These are phyloP conservation scores for Sistotremastrum suecicum DNA, from an alignment of 768 basidiomycete species.

Conservation along the genomic window DNA sequence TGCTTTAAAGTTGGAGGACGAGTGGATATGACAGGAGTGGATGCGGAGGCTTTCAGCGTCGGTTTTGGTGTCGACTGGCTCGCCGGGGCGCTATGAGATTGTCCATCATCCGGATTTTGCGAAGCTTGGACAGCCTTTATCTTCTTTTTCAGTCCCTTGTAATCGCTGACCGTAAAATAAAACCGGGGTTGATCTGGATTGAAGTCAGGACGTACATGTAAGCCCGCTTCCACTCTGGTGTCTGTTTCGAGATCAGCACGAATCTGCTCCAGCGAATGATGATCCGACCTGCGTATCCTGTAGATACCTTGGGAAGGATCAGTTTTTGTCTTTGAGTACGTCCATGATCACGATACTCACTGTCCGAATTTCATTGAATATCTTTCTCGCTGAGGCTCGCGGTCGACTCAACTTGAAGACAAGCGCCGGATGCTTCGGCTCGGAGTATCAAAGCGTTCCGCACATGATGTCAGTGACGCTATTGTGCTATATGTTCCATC, in stretches of 20 bases:
- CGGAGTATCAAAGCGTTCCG: no score
- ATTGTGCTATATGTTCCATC: background rate
- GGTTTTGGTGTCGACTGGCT: background rate
- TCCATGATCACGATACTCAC: constrained; percentile 19
- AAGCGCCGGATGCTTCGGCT: no score
- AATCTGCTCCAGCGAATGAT: background rate
- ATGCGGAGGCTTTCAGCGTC: background rate
- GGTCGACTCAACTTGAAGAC: no score
- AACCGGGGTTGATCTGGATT: background rate
- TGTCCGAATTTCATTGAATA: constrained; percentile 43
- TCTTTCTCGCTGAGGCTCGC: background rate
- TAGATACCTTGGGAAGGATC: constrained; percentile 36
- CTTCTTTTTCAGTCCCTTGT: constrained; percentile 53
- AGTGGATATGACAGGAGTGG: background rate
- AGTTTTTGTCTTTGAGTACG: background rate
- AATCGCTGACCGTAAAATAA: constrained; percentile 34
- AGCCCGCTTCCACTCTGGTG: constrained; percentile 60
- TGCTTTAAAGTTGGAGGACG: background rate
- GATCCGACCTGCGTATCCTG: constrained; percentile 46
- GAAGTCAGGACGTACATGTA: constrained; percentile 36
- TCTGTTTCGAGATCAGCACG: constrained; percentile 23
- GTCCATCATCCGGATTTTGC: constrained; percentile 4
- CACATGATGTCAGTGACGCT: background rate
- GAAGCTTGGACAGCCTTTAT: constrained; percentile 40
- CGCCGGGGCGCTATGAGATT: background rate